A percentile compares a stretch with the other conserved stretches of the same genome.
phyloP scores from a whole-genome alignment of 768 basidiomycete genomes.

The Exidia glandulosa region DNA sequence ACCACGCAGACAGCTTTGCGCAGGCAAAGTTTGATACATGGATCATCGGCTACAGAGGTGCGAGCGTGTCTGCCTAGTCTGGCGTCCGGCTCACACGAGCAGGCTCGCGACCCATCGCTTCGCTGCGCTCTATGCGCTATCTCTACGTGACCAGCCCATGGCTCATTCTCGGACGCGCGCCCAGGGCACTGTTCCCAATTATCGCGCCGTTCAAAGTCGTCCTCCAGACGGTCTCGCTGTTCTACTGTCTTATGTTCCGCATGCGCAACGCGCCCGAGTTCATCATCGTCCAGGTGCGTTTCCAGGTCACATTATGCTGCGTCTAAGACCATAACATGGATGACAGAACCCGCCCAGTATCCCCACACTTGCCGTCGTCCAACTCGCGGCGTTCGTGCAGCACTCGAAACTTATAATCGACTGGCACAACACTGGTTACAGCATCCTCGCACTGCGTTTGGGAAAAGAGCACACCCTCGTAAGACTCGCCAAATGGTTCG shows the following conservation, averaged over 20 bases:
- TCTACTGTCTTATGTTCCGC: conserved; percentile 47
- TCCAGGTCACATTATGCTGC: neutral
- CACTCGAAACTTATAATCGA: conserved; percentile 89
- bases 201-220: conserved; percentile 69
- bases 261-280: conserved; percentile 65
- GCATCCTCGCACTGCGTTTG: conserved; percentile 77
- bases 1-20: conserved; percentile 90
- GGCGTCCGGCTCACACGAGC: neutral
- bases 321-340: neutral
- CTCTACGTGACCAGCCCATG: conserved; percentile 61
- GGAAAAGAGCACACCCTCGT: conserved; percentile 61
- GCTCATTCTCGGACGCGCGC: conserved; percentile 35
- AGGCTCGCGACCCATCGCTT: conserved; percentile 73
- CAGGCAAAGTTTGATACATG: conserved; percentile 65
- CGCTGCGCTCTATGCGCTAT: conserved; percentile 53
- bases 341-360: conserved; percentile 91
- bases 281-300: conserved; percentile 77
- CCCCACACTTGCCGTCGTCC: conserved; percentile 81
- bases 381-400: conserved; percentile 53
- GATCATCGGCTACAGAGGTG: conserved; percentile 81
- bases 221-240: conserved; percentile 53
- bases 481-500: conserved; percentile 60
- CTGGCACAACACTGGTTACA: conserved; percentile 98
- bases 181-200: conserved; percentile 47
- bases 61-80: conserved; percentile 9